Evolutionary conservation across 805 yeast genomes (phyloP).

Genomic region (Kodamaea kaohsiungensis): DNA sequence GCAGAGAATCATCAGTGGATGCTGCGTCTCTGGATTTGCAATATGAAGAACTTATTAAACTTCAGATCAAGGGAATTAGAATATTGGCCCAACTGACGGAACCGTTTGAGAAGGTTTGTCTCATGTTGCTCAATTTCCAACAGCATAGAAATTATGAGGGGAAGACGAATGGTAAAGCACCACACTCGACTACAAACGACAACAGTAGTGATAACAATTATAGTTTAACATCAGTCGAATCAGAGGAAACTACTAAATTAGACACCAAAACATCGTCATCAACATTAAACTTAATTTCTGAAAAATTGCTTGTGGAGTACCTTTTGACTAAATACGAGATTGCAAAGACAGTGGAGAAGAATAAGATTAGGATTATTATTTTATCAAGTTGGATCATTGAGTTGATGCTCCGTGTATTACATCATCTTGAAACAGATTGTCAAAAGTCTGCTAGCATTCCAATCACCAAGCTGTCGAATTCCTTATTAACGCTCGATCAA

Average conservation of each 20-base stretch:
- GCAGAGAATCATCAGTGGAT: conserved; percentile 10
- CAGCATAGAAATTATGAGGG: conserved; percentile 1
- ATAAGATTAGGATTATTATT: conserved; percentile 39
- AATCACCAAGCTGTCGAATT: background rate
- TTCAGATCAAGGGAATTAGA: conserved; percentile 42
- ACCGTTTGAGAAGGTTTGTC: conserved; percentile 69
- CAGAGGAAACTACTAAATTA: background rate
- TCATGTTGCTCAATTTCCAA: conserved; percentile 40
- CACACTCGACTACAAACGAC: background rate
- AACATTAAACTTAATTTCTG: conserved; percentile 6
- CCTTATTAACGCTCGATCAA: background rate
- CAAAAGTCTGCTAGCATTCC: conserved; percentile 1
- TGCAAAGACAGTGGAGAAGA: conserved; percentile 26
- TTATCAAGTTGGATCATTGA: conserved; percentile 70
- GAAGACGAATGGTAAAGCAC: background rate
- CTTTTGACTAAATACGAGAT: conserved; percentile 30
- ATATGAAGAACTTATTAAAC: conserved; percentile 12
- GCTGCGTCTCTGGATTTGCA: background rate
- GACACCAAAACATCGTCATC: conserved; percentile 1
- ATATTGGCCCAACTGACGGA: conserved; percentile 61
- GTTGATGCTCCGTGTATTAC: conserved; percentile 49
- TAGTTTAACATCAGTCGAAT: background rate
- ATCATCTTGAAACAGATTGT: conserved; percentile 39
- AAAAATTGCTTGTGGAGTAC: conserved; percentile 32
- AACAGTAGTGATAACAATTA: background rate